These are phyloP conservation scores for Xenoacremonium recifei DNA, from an alignment of 2,329 filamentous ascomycete species.

Conservation along the genomic window DNA sequence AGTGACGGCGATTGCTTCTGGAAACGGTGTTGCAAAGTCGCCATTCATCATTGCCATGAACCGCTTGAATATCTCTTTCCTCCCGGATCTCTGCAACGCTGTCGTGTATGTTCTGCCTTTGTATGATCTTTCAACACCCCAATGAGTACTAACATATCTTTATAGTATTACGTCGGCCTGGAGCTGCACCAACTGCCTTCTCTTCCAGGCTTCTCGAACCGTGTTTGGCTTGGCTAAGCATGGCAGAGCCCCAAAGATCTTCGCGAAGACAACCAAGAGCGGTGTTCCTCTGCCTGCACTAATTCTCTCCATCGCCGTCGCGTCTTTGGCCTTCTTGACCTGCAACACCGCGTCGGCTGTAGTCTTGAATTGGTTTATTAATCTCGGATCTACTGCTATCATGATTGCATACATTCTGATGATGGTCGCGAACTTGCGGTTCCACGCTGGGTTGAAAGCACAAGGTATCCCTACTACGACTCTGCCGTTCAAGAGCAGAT, in stretches of 20 bases:
- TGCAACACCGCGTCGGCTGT: slow-evolving; percentile 1
- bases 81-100: slow-evolving; percentile 3
- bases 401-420: slow-evolving; percentile 7
- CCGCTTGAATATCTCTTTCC: slow-evolving; percentile 2
- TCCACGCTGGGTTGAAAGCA: slow-evolving; percentile 2
- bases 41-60: slow-evolving; percentile 8
- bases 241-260: slow-evolving; percentile 5
- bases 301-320: slow-evolving; percentile 1
- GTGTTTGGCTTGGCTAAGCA: slow-evolving; percentile 4
- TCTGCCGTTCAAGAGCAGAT: slow-evolving; percentile 3
- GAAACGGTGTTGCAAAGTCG: slow-evolving; percentile 6
- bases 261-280: slow-evolving; percentile 1
- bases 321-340: slow-evolving; percentile 2
- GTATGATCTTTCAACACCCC: neutral
- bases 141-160: neutral
- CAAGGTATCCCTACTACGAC: slow-evolving; percentile 1
- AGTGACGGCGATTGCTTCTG: slow-evolving; percentile 3
- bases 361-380: slow-evolving; percentile 5
- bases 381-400: slow-evolving; percentile 2
- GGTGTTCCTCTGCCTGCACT: slow-evolving; percentile 3
- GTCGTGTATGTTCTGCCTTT: slow-evolving; percentile 1
- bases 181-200: slow-evolving; percentile 5
- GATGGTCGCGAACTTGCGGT: slow-evolving; percentile 4
- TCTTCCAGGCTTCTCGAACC: slow-evolving; percentile 4
- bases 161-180: slow-evolving; percentile 3